phyloP scores from a whole-genome alignment of 108 stramenopile species.

The Nitzschia putrida region DNA sequence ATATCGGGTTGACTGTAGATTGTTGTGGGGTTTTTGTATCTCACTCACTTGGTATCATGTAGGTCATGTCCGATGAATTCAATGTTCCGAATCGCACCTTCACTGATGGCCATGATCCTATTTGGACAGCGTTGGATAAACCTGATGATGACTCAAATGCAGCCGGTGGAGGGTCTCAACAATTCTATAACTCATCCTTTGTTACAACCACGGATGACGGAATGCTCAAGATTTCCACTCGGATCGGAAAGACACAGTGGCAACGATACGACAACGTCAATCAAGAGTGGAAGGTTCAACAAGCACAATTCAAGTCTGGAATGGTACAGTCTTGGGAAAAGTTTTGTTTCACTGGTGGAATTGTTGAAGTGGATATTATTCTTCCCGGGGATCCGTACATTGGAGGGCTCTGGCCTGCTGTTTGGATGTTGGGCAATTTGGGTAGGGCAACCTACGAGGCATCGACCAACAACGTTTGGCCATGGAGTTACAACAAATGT shows the following conservation, averaged over 20 bases:
- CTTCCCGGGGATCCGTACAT: conserved; percentile 89
- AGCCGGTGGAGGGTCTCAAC: conserved; percentile 87
- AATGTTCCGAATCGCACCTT: conserved; percentile 84
- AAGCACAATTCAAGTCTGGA: conserved; percentile 76
- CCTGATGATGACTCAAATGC: conserved; percentile 83
- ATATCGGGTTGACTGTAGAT: not conserved
- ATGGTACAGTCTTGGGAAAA: conserved; percentile 97
- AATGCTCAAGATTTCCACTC: conserved; percentile 76
- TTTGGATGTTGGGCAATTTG: conserved; percentile 95
- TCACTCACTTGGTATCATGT: not conserved
- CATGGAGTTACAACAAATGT: conserved; percentile 87
- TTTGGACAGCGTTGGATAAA: conserved; percentile 94
- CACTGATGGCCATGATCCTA: conserved; percentile 89
- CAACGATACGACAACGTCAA: conserved; percentile 66
- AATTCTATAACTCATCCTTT: conserved; percentile 88
- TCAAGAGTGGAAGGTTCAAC: conserved; percentile 61
- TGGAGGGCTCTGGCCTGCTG: conserved; percentile 94
- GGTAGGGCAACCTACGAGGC: conserved; percentile 91
- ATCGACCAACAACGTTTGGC: conserved; percentile 87
- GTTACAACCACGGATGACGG: conserved; percentile 88
- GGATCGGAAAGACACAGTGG: conserved; percentile 63
- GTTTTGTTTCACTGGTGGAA: conserved; percentile 97
- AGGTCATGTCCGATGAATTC: conserved; percentile 91
- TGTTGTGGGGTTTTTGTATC: not conserved
- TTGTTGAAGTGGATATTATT: conserved; percentile 88